These are phyloP conservation scores for Cystobasidium onofrii DNA, from an alignment of 768 basidiomycete genomes.

Conservation along the genomic window DNA sequence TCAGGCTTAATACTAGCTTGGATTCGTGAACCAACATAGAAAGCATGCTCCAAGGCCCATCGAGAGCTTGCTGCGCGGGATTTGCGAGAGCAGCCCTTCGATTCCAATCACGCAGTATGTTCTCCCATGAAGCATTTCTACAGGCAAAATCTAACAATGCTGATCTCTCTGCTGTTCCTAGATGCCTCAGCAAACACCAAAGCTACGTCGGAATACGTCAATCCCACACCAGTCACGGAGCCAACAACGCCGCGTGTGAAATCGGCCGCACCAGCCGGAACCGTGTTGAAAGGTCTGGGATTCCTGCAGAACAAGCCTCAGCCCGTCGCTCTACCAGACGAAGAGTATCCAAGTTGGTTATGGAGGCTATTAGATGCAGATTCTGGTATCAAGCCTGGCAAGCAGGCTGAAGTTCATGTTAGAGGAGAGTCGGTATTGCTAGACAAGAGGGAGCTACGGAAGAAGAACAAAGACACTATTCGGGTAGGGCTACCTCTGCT, in stretches of 20 bases:
- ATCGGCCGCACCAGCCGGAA: conserved; percentile 43
- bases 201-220: background rate
- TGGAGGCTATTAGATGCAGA: conserved; percentile 40
- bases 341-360: conserved; percentile 48
- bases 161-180: background rate
- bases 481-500: background rate
- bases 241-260: background rate
- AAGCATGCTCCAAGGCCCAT: background rate
- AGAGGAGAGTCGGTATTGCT: conserved; percentile 11
- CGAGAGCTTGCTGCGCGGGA: background rate
- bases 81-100: background rate
- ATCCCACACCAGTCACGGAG: conserved; percentile 11
- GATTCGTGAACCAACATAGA: background rate
- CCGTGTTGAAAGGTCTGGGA: conserved; percentile 45
- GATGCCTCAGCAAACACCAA: conserved; percentile 21
- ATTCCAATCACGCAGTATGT: background rate
- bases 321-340: conserved; percentile 46
- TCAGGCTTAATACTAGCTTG: too few species aligned
- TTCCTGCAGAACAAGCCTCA: conserved; percentile 47
- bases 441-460: conserved; percentile 9
- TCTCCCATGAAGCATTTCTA: background rate
- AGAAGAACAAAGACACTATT: conserved; percentile 26
- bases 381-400: background rate
- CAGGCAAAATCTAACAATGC: background rate
- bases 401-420: background rate